Evolutionary conservation across 495 filamentous ascomycete genomes (phyloP).

Genomic region (Paragyromitra xinjiangensis): DNA sequence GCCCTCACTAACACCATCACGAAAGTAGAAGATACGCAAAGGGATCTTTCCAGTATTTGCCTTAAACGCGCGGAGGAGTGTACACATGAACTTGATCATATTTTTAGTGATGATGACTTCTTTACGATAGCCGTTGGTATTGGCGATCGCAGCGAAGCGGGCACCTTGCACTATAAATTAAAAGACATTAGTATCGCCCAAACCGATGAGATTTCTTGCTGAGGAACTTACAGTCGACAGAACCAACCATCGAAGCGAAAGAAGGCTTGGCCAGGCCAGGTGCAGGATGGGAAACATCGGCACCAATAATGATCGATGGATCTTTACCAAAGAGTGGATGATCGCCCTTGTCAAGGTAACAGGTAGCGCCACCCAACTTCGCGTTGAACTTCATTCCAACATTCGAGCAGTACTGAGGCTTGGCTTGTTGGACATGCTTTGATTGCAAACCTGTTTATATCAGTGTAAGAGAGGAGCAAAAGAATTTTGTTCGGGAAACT

Average conservation of each 20-base stretch:
- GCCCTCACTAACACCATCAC: constrained; percentile 90
- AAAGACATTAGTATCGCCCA: constrained; percentile 18
- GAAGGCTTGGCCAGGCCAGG: constrained; percentile 72
- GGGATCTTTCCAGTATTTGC: constrained; percentile 66
- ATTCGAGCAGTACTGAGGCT: constrained; percentile 84
- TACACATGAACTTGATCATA: constrained; percentile 69
- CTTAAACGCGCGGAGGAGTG: constrained; percentile 72
- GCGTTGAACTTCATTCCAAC: constrained; percentile 94
- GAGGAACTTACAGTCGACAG: constrained; percentile 66
- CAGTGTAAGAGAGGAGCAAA: constrained; percentile 9
- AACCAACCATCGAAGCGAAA: constrained; percentile 86
- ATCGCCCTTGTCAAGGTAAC: constrained; percentile 45
- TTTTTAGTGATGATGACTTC: constrained; percentile 77
- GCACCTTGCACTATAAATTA: constrained; percentile 62
- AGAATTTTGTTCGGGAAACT: constrained; percentile 1
- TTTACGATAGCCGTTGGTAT: constrained; percentile 78
- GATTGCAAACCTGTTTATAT: constrained; percentile 64
- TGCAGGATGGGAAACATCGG: constrained; percentile 86
- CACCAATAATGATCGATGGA: constrained; percentile 80
- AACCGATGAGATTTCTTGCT: not conserved
- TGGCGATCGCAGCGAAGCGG: constrained; percentile 76
- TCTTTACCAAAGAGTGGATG: constrained; percentile 60
- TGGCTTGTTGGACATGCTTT: constrained; percentile 67
- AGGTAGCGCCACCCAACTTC: constrained; percentile 87
- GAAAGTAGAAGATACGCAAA: constrained; percentile 84